Conservation (phyloP, 23 red algal species). For the Gracilaria domingensis region DNA sequence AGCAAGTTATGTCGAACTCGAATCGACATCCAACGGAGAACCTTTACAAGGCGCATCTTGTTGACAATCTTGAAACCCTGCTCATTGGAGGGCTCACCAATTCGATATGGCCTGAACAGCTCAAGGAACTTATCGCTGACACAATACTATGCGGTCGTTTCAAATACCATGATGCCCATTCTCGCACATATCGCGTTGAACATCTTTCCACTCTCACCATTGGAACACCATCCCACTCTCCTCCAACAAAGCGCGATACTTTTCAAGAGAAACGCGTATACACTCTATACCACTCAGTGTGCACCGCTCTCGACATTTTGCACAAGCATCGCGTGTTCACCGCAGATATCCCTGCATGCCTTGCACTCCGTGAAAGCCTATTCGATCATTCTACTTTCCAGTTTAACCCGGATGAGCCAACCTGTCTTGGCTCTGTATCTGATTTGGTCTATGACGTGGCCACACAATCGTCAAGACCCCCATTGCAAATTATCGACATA, state of each 20-base stretch:
- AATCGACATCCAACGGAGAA: too few species aligned
- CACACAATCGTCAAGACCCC: neutral
- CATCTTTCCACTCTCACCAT: neutral
- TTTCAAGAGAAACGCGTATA: neutral
- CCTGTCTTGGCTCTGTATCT: neutral
- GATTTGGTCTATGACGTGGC: neutral
- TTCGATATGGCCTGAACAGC: neutral
- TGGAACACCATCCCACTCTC: neutral
- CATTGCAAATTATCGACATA: neutral
- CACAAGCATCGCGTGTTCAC: neutral
- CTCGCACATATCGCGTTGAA: neutral
- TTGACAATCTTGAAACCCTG: constrained; percentile 3
- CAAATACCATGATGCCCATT: neutral
- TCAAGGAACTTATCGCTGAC: constrained; percentile 6
- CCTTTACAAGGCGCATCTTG: neutral
- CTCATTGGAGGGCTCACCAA: neutral
- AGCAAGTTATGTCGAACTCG: too few species aligned
- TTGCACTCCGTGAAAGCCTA: too few species aligned
- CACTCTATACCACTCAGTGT: neutral
- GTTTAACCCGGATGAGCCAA: too few species aligned
- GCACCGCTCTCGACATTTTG: neutral
- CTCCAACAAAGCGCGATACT: neutral
- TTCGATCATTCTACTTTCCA: too few species aligned
- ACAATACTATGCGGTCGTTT: neutral
- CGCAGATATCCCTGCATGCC: too few species aligned